phyloP scores from a whole-genome alignment of 192 early-diverging fungal genomes.

The Coemansia sp. region DNA sequence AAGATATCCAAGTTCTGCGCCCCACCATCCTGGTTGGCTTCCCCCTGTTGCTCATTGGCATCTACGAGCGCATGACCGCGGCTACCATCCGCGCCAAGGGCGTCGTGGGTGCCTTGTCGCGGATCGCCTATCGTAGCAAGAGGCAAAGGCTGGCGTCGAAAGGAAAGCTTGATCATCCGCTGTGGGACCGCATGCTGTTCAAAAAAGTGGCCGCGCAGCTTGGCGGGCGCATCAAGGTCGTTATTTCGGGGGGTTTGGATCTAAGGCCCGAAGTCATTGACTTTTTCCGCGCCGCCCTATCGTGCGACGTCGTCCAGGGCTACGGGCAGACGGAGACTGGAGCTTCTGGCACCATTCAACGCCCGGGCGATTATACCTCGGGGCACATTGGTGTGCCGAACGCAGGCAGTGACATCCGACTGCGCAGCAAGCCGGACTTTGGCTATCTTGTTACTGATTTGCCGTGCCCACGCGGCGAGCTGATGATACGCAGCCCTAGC shows the following conservation, averaged over 20 bases:
- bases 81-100: too few relatives aligned
- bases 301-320: too few relatives aligned
- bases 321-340: conserved; percentile 59
- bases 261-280: conserved; percentile 73
- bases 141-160: conserved; percentile 57
- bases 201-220: conserved; percentile 68
- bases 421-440: conserved; percentile 82
- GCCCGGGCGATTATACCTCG: conserved; percentile 51
- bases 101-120: too few relatives aligned
- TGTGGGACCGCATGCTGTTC: too few relatives aligned
- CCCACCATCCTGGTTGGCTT: conserved; percentile 73
- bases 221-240: conserved; percentile 72
- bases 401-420: conserved; percentile 69
- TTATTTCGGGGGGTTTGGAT: conserved; percentile 68
- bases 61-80: conserved; percentile 62
- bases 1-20: conserved; percentile 70
- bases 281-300: neutral
- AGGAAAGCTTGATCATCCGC: conserved; percentile 10
- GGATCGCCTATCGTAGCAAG: conserved; percentile 51
- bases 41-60: conserved; percentile 75
- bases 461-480: too few relatives aligned
- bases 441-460: neutral
- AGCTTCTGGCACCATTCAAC: conserved; percentile 49
- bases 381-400: conserved; percentile 70
- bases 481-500: too few relatives aligned